Conservation (phyloP, 306 rosid genomes). For the Prunus padus region DNA sequence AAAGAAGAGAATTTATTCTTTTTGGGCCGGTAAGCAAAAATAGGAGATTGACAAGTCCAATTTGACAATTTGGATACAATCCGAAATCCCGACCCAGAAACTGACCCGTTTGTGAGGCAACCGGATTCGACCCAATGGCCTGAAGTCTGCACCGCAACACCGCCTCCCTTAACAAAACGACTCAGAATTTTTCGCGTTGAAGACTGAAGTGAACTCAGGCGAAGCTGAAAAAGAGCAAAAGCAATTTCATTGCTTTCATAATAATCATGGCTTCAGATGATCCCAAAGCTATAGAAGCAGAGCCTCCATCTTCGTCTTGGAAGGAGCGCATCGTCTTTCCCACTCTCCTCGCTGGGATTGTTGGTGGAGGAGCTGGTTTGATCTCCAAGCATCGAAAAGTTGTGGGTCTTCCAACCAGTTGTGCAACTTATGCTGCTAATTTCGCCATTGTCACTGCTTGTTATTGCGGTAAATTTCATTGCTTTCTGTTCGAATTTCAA, state of each 20-base stretch:
- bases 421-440: conserved; percentile 73
- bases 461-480: conserved; percentile 64
- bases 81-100: not conserved
- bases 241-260: not conserved
- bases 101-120: not conserved
- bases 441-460: conserved; percentile 71
- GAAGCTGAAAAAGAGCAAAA: not conserved
- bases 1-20: no score
- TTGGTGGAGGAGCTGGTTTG: conserved; percentile 82
- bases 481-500: not conserved
- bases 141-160: not conserved
- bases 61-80: not conserved
- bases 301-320: conserved; percentile 42
- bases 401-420: conserved; percentile 59
- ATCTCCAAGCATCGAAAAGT: conserved; percentile 69
- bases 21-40: not conserved
- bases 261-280: conserved; percentile 28
- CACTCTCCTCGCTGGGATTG: conserved; percentile 73
- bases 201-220: not conserved
- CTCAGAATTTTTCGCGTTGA: not conserved
- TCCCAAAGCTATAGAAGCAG: conserved; percentile 29
- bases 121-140: not conserved
- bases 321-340: conserved; percentile 64
- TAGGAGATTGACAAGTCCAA: not conserved
- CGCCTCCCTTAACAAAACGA: not conserved